These are phyloP conservation scores for Cercospora sp. DNA, from an alignment of 2,329 filamentous ascomycete species.

Conservation along the genomic window DNA sequence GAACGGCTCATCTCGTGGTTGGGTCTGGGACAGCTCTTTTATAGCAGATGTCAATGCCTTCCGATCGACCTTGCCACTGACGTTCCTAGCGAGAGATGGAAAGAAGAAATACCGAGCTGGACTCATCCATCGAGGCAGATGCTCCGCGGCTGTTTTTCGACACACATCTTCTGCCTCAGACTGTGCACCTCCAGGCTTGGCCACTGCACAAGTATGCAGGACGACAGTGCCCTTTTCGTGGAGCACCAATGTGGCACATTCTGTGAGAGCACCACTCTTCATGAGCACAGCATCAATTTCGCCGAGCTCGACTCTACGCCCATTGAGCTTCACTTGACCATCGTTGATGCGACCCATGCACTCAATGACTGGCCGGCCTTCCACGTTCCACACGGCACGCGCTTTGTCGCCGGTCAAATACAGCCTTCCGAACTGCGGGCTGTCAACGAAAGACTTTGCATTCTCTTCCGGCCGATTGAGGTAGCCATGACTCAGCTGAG, in stretches of 20 bases:
- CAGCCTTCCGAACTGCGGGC: conserved; percentile 10
- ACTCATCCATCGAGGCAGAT: neutral
- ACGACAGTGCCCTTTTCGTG: neutral
- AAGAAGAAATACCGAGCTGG: neutral
- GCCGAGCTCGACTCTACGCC: neutral
- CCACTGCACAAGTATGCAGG: neutral
- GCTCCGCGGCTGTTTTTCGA: neutral
- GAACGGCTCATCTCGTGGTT: neutral
- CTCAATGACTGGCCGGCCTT: neutral
- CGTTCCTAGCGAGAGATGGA: neutral
- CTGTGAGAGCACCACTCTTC: neutral
- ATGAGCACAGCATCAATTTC: neutral
- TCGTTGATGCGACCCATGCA: neutral
- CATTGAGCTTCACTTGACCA: neutral
- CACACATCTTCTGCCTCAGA: neutral
- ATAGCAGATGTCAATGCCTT: neutral
- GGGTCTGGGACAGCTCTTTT: neutral
- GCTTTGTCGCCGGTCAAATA: conserved; percentile 11
- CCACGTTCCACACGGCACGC: neutral
- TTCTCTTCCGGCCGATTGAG: conserved; percentile 22
- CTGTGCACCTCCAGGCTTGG: neutral
- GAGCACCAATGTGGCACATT: neutral
- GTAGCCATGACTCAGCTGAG: conserved; percentile 26
- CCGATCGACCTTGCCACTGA: neutral
- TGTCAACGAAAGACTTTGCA: conserved; percentile 14